Evolutionary conservation across 441 rosid genomes (phyloP).

Genomic region (Populus hybrid): DNA sequence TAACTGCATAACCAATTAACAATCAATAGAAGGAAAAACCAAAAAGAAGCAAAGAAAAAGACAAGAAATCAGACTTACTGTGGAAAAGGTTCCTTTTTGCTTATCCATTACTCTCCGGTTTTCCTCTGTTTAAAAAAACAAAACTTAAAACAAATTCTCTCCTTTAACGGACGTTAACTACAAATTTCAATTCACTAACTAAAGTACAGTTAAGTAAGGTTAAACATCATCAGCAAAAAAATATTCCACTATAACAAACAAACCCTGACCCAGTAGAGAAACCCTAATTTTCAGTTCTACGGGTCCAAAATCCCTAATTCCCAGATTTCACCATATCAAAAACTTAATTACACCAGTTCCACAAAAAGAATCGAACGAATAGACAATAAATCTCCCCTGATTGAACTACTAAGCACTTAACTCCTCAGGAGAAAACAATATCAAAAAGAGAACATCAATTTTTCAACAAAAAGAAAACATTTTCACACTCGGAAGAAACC

Average conservation of each 20-base stretch:
- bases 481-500: neutral
- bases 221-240: neutral
- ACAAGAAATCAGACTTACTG: conserved; percentile 35
- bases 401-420: neutral
- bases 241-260: neutral
- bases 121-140: conserved; percentile 23
- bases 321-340: neutral
- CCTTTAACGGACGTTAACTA: neutral
- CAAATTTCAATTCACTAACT: neutral
- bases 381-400: neutral
- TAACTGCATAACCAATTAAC: neutral
- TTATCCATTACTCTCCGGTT: conserved; percentile 25
- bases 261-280: neutral
- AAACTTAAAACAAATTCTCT: neutral
- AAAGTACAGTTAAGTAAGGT: neutral
- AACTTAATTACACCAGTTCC: neutral
- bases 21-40: neutral
- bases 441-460: neutral
- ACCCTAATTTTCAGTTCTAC: neutral
- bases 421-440: neutral
- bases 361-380: neutral
- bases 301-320: neutral
- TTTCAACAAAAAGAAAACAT: conserved; percentile 1
- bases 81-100: conserved; percentile 20
- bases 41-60: neutral